Base-by-base conservation (phyloP, 805 yeast species). In the Saturnispora dispora region DNA sequence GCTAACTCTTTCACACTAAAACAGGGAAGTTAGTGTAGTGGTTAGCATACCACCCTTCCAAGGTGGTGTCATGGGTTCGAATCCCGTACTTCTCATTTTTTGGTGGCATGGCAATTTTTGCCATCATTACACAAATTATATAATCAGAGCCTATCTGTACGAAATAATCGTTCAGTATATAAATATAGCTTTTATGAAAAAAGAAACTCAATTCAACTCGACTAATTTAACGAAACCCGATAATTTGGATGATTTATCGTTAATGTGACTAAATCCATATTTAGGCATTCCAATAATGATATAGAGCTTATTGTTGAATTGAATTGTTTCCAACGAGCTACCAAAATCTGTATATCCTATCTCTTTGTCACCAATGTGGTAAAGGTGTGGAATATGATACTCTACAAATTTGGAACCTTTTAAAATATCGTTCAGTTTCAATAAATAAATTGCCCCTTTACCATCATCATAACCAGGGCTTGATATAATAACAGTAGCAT, bases 11-110 rank as follows among this genome's bases (percentile, higher is more conserved):
- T n/a, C n/a, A n/a, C n/a, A n/a, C n/a, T n/a, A n/a, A n/a, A n/a
- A n/a, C n/a, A n/a, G 88, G 88, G 84, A 79, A 84, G 83, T 82
- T 84, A 81, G 91, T 84, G 88, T 83, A 84, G 87, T 81, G 90
- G 91, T 81, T 82, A 84, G 81, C 87, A 84, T 83, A 74, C 81
- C 79, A 81, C 88, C 89, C 89, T 84, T 85, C 90, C 90, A 84
- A 85, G 90, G 88, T 81, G 80, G 83, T 74, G 90, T 80, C 88
- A 82, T 78, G 90, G 89, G 91, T 84, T 84, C 91, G 89, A 84
- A 82, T 84, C 91, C 85, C 88, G 84, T 81, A 81, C 82, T 83
- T 81, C 82, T 82, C 88, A 81, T 58, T 49, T 52, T 41, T 51
- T 44, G 9, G 28, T 25, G 9, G 8, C 8, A 2, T 25, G 3